phyloP scores from a whole-genome alignment of 208 protist species.

The Crithidia sp. region DNA sequence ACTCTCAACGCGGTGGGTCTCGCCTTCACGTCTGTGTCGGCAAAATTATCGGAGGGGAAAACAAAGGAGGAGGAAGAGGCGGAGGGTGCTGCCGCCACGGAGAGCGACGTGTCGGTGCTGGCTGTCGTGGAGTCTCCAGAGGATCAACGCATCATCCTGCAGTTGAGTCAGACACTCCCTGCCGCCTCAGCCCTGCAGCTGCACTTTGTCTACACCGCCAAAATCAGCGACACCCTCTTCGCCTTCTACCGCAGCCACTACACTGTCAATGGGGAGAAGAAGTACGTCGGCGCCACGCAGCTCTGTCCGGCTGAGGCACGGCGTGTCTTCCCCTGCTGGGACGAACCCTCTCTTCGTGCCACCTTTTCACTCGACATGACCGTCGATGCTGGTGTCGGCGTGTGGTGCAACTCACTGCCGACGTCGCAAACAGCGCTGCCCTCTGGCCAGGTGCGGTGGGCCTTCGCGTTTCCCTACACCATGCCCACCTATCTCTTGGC shows the following conservation, averaged over 20 bases:
- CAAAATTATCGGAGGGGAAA: too few species aligned
- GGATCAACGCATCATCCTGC: conserved; percentile 43
- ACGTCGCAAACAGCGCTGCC: conserved; percentile 23
- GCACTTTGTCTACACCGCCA: conserved; percentile 83
- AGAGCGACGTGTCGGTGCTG: conserved; percentile 26
- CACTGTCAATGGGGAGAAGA: conserved; percentile 59
- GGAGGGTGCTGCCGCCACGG: neutral
- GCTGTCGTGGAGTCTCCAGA: conserved; percentile 32
- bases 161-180: conserved; percentile 15
- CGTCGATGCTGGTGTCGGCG: conserved; percentile 59
- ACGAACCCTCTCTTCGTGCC: conserved; percentile 95
- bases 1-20: conserved; percentile 76
- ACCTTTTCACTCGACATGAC: conserved; percentile 93
- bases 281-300: conserved; percentile 88
- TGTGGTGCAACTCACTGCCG: conserved; percentile 91
- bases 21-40: conserved; percentile 38
- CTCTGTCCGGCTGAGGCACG: conserved; percentile 94
- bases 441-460: conserved; percentile 19
- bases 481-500: conserved; percentile 98
- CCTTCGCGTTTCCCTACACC: conserved; percentile 79
- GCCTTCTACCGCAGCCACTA: conserved; percentile 96
- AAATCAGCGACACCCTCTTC: conserved; percentile 91
- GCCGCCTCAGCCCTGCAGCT: conserved; percentile 45
- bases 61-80: neutral
- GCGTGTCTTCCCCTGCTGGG: conserved; percentile 95